Evolutionary conservation across 2,329 filamentous ascomycete genomes (phyloP).

Genomic region (Colletotrichum horii): DNA sequence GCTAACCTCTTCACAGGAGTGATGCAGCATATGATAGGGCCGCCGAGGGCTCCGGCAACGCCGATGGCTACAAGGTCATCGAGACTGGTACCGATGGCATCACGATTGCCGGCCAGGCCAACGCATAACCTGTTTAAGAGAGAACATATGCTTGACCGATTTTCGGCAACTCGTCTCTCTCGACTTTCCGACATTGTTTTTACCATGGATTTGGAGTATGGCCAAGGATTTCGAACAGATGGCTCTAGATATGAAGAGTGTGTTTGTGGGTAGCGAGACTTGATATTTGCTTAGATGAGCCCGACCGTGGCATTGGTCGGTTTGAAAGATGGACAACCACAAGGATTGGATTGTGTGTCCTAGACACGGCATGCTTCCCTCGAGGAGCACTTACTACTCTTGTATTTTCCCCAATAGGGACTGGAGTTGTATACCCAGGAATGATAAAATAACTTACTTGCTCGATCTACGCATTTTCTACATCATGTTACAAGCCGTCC

Average conservation of each 20-base stretch:
- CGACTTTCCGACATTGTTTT: accelerated
- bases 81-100: conserved; percentile 72
- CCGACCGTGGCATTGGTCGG: not conserved
- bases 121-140: not conserved
- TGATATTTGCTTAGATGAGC: not conserved
- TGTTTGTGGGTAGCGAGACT: not conserved
- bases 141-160: not conserved
- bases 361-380: not conserved
- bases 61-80: conserved; percentile 76
- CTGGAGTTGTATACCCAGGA: conserved; percentile 10
- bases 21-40: conserved; percentile 71
- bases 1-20: conserved; percentile 40
- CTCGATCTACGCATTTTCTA: not conserved
- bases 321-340: not conserved
- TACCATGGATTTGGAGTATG: not conserved
- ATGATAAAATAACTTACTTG: not conserved
- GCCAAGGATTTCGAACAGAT: not conserved
- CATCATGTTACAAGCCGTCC: not conserved
- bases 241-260: not conserved
- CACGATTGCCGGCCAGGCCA: not conserved
- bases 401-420: not conserved
- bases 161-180: not conserved
- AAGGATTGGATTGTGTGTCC: not conserved
- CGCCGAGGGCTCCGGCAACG: conserved; percentile 77
- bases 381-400: not conserved